These are phyloP conservation scores for Pezicula radicicola DNA, from an alignment of 2,329 filamentous ascomycete species.

Conservation along the genomic window DNA sequence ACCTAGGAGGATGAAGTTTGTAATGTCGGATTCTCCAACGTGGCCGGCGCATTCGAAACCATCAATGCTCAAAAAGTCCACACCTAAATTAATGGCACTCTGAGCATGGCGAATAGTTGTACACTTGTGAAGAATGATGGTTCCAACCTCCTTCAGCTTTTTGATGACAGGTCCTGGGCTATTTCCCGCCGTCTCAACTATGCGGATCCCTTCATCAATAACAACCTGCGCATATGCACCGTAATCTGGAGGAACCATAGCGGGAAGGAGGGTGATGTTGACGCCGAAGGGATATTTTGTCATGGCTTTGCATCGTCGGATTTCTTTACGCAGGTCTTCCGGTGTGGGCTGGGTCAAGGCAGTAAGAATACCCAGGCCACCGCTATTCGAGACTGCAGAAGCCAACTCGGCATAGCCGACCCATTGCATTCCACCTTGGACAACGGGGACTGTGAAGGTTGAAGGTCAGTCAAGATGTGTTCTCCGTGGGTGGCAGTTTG, in stretches of 20 bases:
- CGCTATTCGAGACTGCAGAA: conserved; percentile 75
- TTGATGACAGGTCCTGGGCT: conserved; percentile 86
- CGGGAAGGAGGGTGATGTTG: conserved; percentile 90
- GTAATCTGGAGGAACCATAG: conserved; percentile 89
- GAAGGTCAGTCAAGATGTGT: conserved; percentile 7
- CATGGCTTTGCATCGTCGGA: conserved; percentile 78
- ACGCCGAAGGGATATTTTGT: conserved; percentile 82
- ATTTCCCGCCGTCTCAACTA: conserved; percentile 93
- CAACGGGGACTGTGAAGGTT: conserved; percentile 63
- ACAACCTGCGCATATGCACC: conserved; percentile 85
- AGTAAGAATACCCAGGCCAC: conserved; percentile 78
- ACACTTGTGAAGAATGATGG: conserved; percentile 92
- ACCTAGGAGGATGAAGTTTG: conserved; percentile 84
- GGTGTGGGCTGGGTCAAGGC: conserved; percentile 91
- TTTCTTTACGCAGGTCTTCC: conserved; percentile 89
- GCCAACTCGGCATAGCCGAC: conserved; percentile 79
- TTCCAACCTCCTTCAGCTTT: conserved; percentile 76
- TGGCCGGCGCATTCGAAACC: conserved; percentile 95
- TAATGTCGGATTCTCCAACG: conserved; percentile 84
- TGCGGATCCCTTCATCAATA: conserved; percentile 86
- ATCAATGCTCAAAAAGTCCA: conserved; percentile 95
- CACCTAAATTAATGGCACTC: conserved; percentile 88
- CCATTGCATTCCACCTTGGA: conserved; percentile 87
- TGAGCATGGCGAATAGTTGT: conserved; percentile 93
- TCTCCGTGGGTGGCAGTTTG: not conserved